These are phyloP conservation scores for Mycena leptocephala DNA, from an alignment of 768 basidiomycete species.

Conservation along the genomic window DNA sequence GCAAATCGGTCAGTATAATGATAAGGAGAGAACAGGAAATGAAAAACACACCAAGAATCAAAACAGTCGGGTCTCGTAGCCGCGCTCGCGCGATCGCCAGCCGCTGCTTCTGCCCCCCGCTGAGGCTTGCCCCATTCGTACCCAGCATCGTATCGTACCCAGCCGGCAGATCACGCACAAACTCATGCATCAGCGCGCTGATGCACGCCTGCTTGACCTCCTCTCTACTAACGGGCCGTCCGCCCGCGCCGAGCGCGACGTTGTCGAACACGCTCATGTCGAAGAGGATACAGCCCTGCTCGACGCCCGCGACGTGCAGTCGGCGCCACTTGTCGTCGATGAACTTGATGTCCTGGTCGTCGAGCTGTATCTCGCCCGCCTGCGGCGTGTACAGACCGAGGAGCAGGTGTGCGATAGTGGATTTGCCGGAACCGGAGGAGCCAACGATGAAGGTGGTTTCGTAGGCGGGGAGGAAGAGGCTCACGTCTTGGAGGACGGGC, in stretches of 20 bases:
- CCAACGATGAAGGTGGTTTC: constrained; percentile 90
- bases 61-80: constrained; percentile 79
- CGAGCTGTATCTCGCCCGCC: constrained; percentile 73
- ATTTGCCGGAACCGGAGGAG: constrained; percentile 85
- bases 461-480: constrained; percentile 78
- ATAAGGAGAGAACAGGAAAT: neutral
- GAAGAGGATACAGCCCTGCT: constrained; percentile 81
- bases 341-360: constrained; percentile 77
- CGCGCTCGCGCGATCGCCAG: constrained; percentile 83
- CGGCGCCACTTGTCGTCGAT: constrained; percentile 75
- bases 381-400: constrained; percentile 75
- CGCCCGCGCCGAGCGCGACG: constrained; percentile 79
- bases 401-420: constrained; percentile 81
- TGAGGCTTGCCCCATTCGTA: constrained; percentile 74
- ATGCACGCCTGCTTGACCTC: constrained; percentile 81
- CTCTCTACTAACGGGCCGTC: constrained; percentile 65
- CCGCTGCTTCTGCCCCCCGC: constrained; percentile 86
- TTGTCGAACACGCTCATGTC: constrained; percentile 84
- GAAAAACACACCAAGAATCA: constrained; percentile 78
- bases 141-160: constrained; percentile 83
- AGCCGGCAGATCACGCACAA: constrained; percentile 76
- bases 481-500: constrained; percentile 71
- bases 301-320: constrained; percentile 74
- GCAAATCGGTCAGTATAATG: neutral
- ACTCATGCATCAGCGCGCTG: constrained; percentile 82